These are phyloP conservation scores for Paspalum notatum DNA, from an alignment of 176 grass and related monocot species.

Conservation along the genomic window DNA sequence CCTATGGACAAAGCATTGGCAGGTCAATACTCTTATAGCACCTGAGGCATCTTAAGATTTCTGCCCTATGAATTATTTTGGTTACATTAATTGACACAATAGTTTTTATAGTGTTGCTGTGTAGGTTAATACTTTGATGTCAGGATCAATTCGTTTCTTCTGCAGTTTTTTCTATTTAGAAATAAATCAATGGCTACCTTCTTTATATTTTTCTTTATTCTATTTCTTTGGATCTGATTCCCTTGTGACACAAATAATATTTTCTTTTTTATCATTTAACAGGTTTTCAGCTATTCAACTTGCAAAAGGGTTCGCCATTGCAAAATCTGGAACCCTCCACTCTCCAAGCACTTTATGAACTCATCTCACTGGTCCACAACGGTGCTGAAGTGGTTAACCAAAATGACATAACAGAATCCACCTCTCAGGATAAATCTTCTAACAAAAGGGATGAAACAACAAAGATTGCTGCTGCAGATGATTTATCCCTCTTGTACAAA, in stretches of 20 bases:
- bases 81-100: slow-evolving; percentile 12
- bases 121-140: neutral
- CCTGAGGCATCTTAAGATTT: slow-evolving; percentile 21
- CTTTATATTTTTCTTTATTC: neutral
- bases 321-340: slow-evolving; percentile 67
- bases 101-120: neutral
- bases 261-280: slow-evolving; percentile 44
- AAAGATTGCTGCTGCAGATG: slow-evolving; percentile 41
- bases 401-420: slow-evolving; percentile 38
- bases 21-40: slow-evolving; percentile 49
- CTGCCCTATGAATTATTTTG: neutral
- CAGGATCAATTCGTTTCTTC: neutral
- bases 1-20: slow-evolving; percentile 43
- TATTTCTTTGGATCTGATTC: slow-evolving; percentile 1
- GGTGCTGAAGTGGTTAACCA: slow-evolving; percentile 54
- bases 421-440: slow-evolving; percentile 42
- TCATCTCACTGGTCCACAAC: slow-evolving; percentile 84
- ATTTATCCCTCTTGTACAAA: slow-evolving; percentile 54
- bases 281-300: slow-evolving; percentile 50
- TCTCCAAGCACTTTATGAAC: slow-evolving; percentile 67
- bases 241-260: neutral
- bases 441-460: slow-evolving; percentile 45
- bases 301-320: slow-evolving; percentile 46
- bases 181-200: neutral
- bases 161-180: slow-evolving; percentile 7